Percentiles rank a stretch among this genome's conserved stretches.
Evolutionary conservation across 805 yeast species (phyloP).

Genomic region (Sungouiozyma ichnusensis): DNA sequence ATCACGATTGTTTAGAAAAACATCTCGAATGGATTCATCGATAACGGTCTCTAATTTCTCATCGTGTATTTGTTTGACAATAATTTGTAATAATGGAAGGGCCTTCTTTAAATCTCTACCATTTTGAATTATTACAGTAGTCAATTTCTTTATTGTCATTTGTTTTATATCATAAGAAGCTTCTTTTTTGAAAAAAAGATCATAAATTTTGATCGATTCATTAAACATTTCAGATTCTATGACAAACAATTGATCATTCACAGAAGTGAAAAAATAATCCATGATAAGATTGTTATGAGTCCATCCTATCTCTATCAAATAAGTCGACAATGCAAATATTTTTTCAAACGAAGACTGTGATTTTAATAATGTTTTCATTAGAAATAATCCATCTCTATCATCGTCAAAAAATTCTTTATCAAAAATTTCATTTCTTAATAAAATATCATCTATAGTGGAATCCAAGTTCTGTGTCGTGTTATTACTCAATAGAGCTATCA

Average conservation of each 20-base stretch:
- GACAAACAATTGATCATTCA: not conserved
- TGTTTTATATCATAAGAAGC: not conserved
- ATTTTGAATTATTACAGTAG: not conserved
- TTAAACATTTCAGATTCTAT: not conserved
- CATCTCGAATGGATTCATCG: slow-evolving; percentile 27
- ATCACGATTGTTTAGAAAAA: too few relatives aligned
- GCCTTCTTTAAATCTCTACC: not conserved
- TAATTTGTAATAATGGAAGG: not conserved
- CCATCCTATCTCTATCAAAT: not conserved
- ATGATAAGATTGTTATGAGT: not conserved
- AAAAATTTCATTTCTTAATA: slow-evolving; percentile 25
- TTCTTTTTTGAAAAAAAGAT: not conserved
- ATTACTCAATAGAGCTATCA: slow-evolving; percentile 17
- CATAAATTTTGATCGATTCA: not conserved
- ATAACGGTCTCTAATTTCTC: not conserved
- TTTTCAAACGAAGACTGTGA: not conserved
- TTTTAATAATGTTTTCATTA: not conserved
- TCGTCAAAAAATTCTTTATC: slow-evolving; percentile 27
- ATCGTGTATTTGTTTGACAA: not conserved
- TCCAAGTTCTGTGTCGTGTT: slow-evolving; percentile 14
- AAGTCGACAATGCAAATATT: not conserved
- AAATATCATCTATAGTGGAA: slow-evolving; percentile 20
- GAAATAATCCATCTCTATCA: slow-evolving; percentile 27
- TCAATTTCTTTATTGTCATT: not conserved
- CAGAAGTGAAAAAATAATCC: not conserved